Conservation (phyloP, 129 eudicot genomes). For the Flaveria ramosissima region DNA sequence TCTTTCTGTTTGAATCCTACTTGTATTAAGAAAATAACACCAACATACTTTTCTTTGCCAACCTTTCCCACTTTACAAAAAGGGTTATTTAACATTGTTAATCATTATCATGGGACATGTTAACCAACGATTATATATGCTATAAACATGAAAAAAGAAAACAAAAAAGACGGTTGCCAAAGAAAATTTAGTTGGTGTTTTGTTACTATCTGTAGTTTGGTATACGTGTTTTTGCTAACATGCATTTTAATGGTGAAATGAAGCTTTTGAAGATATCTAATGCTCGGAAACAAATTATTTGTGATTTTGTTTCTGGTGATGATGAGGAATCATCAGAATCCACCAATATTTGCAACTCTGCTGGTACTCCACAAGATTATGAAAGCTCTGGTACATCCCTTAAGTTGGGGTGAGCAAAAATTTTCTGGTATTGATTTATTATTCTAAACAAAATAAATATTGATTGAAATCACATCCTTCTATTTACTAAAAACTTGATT, state of each 20-base stretch:
- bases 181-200: background rate
- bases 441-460: background rate
- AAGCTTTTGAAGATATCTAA: constrained; percentile 59
- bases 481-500: background rate
- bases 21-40: constrained; percentile 13
- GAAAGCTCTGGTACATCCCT: constrained; percentile 86
- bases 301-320: constrained; percentile 45
- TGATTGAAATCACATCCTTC: background rate
- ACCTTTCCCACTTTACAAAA: background rate
- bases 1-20: background rate
- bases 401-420: constrained; percentile 74
- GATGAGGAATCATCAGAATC: constrained; percentile 78
- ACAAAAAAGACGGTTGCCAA: constrained; percentile 7
- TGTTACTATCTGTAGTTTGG: background rate
- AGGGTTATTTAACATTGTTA: background rate
- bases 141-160: background rate
- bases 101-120: background rate
- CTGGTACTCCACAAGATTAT: constrained; percentile 70
- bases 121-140: background rate
- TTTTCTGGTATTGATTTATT: background rate
- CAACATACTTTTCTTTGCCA: constrained; percentile 14
- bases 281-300: constrained; percentile 32
- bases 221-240: background rate
- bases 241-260: constrained; percentile 13
- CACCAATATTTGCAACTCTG: constrained; percentile 53